Evolutionary conservation across 257 asterid genomes (phyloP).

Genomic region (Salvia splendens): DNA sequence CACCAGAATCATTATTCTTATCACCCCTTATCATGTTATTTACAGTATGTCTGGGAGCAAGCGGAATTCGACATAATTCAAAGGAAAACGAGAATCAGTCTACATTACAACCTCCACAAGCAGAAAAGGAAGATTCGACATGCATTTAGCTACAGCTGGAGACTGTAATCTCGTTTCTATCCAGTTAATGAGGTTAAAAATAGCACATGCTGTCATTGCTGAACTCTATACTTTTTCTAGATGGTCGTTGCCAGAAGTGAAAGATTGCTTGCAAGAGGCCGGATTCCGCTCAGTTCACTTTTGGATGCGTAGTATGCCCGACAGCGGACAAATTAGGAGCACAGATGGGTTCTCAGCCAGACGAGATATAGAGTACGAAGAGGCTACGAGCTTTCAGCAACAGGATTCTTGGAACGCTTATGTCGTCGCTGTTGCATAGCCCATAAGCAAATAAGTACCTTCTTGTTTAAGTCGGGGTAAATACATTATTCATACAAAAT

Average conservation of each 20-base stretch:
- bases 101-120: constrained; percentile 82
- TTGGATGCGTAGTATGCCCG: constrained; percentile 91
- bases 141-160: constrained; percentile 98
- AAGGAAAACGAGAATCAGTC: constrained; percentile 96
- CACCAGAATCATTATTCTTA: background rate
- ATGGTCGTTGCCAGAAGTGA: constrained; percentile 95
- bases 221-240: constrained; percentile 41
- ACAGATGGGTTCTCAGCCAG: constrained; percentile 69
- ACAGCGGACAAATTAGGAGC: constrained; percentile 63
- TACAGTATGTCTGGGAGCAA: constrained; percentile 95
- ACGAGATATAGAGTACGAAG: constrained; percentile 79
- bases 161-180: constrained; percentile 67
- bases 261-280: constrained; percentile 91
- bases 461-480: background rate
- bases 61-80: constrained; percentile 82
- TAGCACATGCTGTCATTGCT: background rate
- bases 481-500: too few relatives aligned
- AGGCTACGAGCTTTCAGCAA: constrained; percentile 76
- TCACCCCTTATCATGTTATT: background rate
- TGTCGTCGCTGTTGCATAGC: constrained; percentile 73
- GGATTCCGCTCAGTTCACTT: constrained; percentile 79
- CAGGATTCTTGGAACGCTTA: constrained; percentile 99
- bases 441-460: background rate
- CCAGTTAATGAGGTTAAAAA: constrained; percentile 9
- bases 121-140: constrained; percentile 72